Evolutionary conservation across 805 yeast species (phyloP), one percentile per base, ranked within the genome.

Genomic region (Nakazawaea holstii): DNA sequence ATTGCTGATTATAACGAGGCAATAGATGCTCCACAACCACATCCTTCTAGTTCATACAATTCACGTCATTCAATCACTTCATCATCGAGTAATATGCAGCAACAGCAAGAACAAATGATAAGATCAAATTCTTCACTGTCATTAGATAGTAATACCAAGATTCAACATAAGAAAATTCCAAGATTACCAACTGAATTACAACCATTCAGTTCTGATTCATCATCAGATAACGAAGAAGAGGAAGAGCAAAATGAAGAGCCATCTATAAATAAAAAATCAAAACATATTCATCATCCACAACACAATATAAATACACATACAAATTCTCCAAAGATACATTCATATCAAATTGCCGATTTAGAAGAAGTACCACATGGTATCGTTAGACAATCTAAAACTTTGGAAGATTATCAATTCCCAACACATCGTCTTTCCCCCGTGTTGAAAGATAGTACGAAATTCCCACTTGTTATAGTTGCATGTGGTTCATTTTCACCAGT

Each of bases 281-380:
- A 20, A 20, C 24, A 20, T 20, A 20, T 20, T 20, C 24, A 20
- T 20, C 24, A 20, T 20, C 24, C 24, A 20, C 24, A 20, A 20
- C 24, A 20, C 24, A 20, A 20, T 20, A 20, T 20, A 3, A 20
- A 20, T 3, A 5, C 24, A 20, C 24, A 20, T 20, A 32, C 33
- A 6, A 29, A 73, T 29, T 55, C 74, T 3, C 73, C 76, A 10
- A 61, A 73, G 49, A 74, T 77, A 14, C 71, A 68, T 50, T 71
- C 77, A 35, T 67, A 70, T 42, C 95, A 87, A 58, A 84, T 88
- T 44, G 98, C 97, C 0, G 97, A 91, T 59, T 73, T 94, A 50
- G 99, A 94, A 64, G 99, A 94, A 65, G 97, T 94, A 10, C 99
- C 99, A 0, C 91, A 87, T 56, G 97, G 98, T 1, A 79, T 94